A percentile compares a stretch with the other conserved stretches of the same genome.
Evolutionary conservation across 306 rosid species (phyloP).

Genomic region (Phaseolus lunatus): DNA sequence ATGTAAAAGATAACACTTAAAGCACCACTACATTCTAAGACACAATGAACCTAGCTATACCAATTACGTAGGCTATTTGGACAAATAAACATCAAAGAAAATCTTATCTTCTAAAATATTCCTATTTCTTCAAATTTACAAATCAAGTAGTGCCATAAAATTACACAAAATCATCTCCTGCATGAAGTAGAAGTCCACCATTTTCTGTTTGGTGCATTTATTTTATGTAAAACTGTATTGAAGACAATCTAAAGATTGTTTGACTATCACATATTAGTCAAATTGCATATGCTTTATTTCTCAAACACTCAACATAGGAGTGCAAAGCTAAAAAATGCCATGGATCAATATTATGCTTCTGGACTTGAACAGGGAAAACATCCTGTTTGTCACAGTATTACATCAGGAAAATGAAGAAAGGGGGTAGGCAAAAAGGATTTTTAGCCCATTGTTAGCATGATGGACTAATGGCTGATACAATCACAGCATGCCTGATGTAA

Average conservation of each 20-base stretch:
- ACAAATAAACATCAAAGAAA: not conserved
- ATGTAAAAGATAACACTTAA: not conserved
- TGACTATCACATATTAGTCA: not conserved
- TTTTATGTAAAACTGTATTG: slow-evolving; percentile 19
- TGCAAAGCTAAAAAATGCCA: not conserved
- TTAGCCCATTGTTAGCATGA: not conserved
- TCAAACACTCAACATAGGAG: not conserved
- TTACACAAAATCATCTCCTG: not conserved
- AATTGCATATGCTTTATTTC: slow-evolving; percentile 15
- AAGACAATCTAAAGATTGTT: not conserved
- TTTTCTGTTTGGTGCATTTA: not conserved
- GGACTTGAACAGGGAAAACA: not conserved
- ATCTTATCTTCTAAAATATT: not conserved
- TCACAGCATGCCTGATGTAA: no score
- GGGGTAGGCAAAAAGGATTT: not conserved
- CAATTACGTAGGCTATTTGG: not conserved
- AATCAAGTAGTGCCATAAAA: not conserved
- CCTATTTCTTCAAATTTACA: slow-evolving; percentile 10
- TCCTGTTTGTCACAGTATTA: not conserved
- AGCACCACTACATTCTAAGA: not conserved
- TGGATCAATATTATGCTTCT: not conserved
- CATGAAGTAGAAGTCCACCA: not conserved
- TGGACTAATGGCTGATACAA: no score
- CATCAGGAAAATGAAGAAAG: not conserved
- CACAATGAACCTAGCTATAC: not conserved